Evolutionary conservation across 1,284 basidiomycete genomes (phyloP).

Genomic region (Taiwanofungus camphoratus): DNA sequence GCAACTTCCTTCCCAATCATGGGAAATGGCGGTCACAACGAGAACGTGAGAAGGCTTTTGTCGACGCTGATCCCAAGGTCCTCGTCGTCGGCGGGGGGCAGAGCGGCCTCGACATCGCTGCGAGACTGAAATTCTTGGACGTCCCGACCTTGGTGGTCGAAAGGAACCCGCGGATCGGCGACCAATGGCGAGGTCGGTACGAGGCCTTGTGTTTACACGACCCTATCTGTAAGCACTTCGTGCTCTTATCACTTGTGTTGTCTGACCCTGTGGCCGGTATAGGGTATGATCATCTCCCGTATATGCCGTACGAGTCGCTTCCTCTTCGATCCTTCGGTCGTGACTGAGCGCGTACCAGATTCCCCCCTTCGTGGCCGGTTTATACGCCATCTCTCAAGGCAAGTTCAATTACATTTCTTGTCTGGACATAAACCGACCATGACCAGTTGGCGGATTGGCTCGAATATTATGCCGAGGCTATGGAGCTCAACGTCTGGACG

Average conservation of each 20-base stretch:
- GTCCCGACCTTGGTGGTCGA: conserved; percentile 47
- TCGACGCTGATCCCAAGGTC: conserved; percentile 32
- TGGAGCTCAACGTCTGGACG: conserved; percentile 66
- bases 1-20: conserved; percentile 29
- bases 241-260: neutral
- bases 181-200: conserved; percentile 51
- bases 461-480: conserved; percentile 55
- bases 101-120: conserved; percentile 49
- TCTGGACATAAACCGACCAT: conserved; percentile 1
- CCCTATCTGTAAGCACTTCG: conserved; percentile 44
- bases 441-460: conserved; percentile 60
- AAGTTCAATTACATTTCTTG: neutral
- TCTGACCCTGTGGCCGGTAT: neutral
- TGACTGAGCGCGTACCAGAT: conserved; percentile 23
- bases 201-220: conserved; percentile 51
- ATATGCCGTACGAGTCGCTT: conserved; percentile 2
- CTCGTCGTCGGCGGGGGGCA: conserved; percentile 59
- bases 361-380: conserved; percentile 50
- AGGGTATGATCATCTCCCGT: conserved; percentile 9
- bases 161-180: conserved; percentile 42
- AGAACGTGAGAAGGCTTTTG: conserved; percentile 30
- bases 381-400: conserved; percentile 48
- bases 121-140: conserved; percentile 45
- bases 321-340: neutral
- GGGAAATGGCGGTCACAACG: conserved; percentile 31